These are phyloP conservation scores for Chlorencoelia australis DNA, from an alignment of 2,329 filamentous ascomycete species.

Conservation along the genomic window DNA sequence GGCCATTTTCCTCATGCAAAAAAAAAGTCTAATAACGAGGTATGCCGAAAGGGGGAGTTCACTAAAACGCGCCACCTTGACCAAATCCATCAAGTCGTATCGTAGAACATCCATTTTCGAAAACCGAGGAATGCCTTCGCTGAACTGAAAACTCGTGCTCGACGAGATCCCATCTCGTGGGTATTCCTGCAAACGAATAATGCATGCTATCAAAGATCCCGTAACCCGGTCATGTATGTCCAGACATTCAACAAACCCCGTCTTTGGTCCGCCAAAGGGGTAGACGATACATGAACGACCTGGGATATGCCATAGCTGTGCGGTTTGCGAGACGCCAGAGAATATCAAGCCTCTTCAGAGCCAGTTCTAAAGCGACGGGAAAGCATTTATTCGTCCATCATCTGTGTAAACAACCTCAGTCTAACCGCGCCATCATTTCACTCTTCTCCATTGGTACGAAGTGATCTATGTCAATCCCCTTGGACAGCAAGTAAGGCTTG, in stretches of 20 bases:
- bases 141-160: conserved; percentile 18
- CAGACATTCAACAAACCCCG: conserved; percentile 23
- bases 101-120: conserved; percentile 14
- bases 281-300: conserved; percentile 21
- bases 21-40: conserved; percentile 27
- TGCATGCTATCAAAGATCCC: conserved; percentile 26
- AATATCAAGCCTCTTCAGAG: conserved; percentile 19
- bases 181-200: conserved; percentile 27
- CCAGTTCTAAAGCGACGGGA: conserved; percentile 22
- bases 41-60: conserved; percentile 18
- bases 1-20: conserved; percentile 24
- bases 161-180: conserved; percentile 22
- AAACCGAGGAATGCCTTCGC: conserved; percentile 15
- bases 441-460: conserved; percentile 85
- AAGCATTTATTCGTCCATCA: conserved; percentile 28
- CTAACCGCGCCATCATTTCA: conserved; percentile 95
- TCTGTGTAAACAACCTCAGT: conserved; percentile 48
- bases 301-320: conserved; percentile 22
- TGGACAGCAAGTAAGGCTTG: conserved; percentile 59
- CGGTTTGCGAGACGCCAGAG: conserved; percentile 21
- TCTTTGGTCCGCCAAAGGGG: conserved; percentile 19
- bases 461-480: conserved; percentile 86
- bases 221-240: conserved; percentile 20
- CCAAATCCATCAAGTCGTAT: conserved; percentile 16
- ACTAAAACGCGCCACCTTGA: conserved; percentile 15